phyloP scores from a whole-genome alignment of 495 filamentous ascomycete genomes.

The Barbatosphaeria neglecta region DNA sequence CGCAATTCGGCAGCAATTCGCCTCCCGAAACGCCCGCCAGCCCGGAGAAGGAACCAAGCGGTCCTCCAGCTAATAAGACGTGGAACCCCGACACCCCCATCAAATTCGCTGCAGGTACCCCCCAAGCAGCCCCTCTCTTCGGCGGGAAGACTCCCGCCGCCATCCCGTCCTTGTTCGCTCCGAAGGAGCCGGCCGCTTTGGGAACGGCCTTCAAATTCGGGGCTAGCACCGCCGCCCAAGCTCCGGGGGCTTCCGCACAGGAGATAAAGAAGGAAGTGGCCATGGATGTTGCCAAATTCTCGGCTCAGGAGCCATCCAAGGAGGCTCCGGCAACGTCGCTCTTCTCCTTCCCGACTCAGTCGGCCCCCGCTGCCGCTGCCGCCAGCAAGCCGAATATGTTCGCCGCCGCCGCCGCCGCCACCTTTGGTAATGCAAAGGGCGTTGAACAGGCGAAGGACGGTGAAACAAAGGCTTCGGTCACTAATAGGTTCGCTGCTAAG shows the following conservation, averaged over 20 bases:
- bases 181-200: not conserved
- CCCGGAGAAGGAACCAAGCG: conserved; percentile 21
- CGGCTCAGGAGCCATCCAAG: conserved; percentile 1
- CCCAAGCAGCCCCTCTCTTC: not conserved
- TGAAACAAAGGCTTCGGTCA: conserved; percentile 4
- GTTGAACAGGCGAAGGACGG: not conserved
- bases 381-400: conserved; percentile 3
- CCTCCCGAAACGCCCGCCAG: conserved; percentile 20
- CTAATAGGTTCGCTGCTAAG: conserved; percentile 13
- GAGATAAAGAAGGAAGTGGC: not conserved
- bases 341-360: conserved; percentile 17
- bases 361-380: conserved; percentile 13
- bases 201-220: not conserved
- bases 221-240: not conserved
- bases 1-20: conserved; percentile 13
- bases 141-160: not conserved
- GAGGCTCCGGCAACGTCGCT: conserved; percentile 13
- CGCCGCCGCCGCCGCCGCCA: conserved; percentile 8
- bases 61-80: conserved; percentile 33
- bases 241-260: not conserved
- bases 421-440: conserved; percentile 5
- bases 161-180: not conserved
- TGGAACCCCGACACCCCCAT: conserved; percentile 29
- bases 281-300: conserved; percentile 4
- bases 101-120: conserved; percentile 15